These are phyloP conservation scores for Amorphotheca resinae DNA, from an alignment of 495 filamentous ascomycete genomes.

Conservation along the genomic window DNA sequence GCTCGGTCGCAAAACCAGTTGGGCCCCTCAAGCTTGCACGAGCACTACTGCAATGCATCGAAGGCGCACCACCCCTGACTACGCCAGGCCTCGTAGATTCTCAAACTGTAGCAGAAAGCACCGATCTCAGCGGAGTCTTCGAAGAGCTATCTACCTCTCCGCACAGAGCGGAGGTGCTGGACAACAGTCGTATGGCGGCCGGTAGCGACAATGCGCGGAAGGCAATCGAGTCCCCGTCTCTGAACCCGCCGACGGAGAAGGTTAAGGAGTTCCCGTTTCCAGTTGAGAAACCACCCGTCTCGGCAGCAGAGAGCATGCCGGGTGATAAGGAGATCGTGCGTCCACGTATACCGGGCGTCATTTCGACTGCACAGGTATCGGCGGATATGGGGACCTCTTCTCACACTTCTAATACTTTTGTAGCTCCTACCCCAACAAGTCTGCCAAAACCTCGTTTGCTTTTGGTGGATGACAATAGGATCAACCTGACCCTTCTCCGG, in stretches of 20 bases:
- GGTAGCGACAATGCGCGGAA: conserved; percentile 20
- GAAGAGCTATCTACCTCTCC: conserved; percentile 14
- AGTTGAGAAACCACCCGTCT: neutral
- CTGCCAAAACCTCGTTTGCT: conserved; percentile 29
- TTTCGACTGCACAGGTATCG: neutral
- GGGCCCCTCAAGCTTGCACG: conserved; percentile 19
- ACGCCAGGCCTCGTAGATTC: conserved; percentile 5
- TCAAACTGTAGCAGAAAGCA: neutral
- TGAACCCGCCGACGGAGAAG: conserved; percentile 13
- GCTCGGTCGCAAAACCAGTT: conserved; percentile 18
- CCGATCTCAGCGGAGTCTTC: conserved; percentile 15
- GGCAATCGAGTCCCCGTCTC: conserved; percentile 18
- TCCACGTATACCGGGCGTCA: neutral
- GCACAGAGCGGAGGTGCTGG: conserved; percentile 15
- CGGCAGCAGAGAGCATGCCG: neutral
- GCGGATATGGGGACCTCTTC: too few relatives aligned
- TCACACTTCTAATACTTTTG: neutral
- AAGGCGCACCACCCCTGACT: neutral
- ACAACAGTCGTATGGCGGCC: conserved; percentile 19
- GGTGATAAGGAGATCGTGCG: neutral
- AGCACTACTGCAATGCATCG: conserved; percentile 15
- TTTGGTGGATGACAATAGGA: conserved; percentile 63
- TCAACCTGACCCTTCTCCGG: conserved; percentile 55
- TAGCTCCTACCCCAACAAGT: neutral
- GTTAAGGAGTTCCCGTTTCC: conserved; percentile 19